phyloP scores from a whole-genome alignment of 129 eudicot species.

The Deinandra increscens region DNA sequence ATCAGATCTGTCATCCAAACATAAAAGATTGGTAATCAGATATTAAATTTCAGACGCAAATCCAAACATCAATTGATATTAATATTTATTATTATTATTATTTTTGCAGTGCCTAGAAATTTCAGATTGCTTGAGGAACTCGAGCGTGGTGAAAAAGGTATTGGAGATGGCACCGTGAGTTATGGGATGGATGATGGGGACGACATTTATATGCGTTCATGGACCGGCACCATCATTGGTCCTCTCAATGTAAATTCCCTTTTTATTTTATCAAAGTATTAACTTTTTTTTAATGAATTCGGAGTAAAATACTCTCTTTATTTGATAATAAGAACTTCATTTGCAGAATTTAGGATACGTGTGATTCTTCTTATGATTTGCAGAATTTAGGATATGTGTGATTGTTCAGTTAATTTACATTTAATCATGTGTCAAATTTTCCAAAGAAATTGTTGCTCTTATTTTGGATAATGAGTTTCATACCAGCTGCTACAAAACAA shows the following conservation, averaged over 20 bases:
- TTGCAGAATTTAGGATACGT: not conserved
- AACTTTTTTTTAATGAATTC: not conserved
- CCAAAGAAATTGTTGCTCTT: not conserved
- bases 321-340: not conserved
- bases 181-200: slow-evolving; percentile 34
- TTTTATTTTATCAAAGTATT: slow-evolving; percentile 4
- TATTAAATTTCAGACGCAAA: not conserved
- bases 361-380: not conserved
- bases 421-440: not conserved
- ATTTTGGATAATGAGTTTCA: not conserved
- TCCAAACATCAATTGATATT: not conserved
- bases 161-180: slow-evolving; percentile 43
- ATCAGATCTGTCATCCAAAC: not conserved
- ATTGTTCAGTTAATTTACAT: not conserved
- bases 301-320: not conserved
- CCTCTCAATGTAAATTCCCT: slow-evolving; percentile 36
- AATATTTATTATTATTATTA: not conserved
- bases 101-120: slow-evolving; percentile 40
- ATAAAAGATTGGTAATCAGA: not conserved
- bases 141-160: slow-evolving; percentile 49
- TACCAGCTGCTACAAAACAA: not conserved
- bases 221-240: slow-evolving; percentile 36
- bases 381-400: not conserved
- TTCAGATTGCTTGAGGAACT: slow-evolving; percentile 46
- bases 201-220: slow-evolving; percentile 30